phyloP scores from a whole-genome alignment of 768 basidiomycete species.

The Boletus sp. region DNA sequence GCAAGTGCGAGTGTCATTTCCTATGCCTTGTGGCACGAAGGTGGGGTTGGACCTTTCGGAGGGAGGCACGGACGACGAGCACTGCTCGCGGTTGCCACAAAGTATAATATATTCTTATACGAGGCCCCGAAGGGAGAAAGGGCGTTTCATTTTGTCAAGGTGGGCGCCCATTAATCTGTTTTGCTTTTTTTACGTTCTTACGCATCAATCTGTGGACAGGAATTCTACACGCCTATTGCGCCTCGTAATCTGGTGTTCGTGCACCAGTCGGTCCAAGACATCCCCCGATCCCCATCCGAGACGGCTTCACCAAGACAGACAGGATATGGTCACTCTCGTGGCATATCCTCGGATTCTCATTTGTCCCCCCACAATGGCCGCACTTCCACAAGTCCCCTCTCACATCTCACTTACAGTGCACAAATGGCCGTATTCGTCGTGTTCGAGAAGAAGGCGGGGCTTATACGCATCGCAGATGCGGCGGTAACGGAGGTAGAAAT shows the following conservation, averaged over 20 bases:
- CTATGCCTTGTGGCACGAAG: slow-evolving; percentile 69
- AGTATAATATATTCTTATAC: slow-evolving; percentile 68
- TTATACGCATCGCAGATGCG: slow-evolving; percentile 77
- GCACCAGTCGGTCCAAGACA: slow-evolving; percentile 60
- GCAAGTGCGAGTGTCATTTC: slow-evolving; percentile 53
- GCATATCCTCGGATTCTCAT: slow-evolving; percentile 39
- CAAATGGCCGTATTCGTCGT: slow-evolving; percentile 78
- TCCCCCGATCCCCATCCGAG: slow-evolving; percentile 43
- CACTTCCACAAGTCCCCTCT: slow-evolving; percentile 29
- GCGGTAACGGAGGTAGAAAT: slow-evolving; percentile 77
- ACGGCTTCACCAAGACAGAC: slow-evolving; percentile 25
- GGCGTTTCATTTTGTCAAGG: slow-evolving; percentile 81
- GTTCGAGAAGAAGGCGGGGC: slow-evolving; percentile 85
- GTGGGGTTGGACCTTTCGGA: slow-evolving; percentile 42
- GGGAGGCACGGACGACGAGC: slow-evolving; percentile 44
- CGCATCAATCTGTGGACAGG: slow-evolving; percentile 40
- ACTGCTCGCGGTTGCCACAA: slow-evolving; percentile 73
- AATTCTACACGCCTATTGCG: slow-evolving; percentile 76
- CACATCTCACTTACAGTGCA: slow-evolving; percentile 51
- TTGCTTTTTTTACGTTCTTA: background rate
- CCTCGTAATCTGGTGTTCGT: slow-evolving; percentile 69
- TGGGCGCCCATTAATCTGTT: background rate
- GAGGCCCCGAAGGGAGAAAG: slow-evolving; percentile 82
- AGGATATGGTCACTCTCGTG: slow-evolving; percentile 38
- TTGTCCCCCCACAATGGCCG: slow-evolving; percentile 27